phyloP scores from a whole-genome alignment of 2,329 filamentous ascomycete species.

The Trichoderma sp. region DNA sequence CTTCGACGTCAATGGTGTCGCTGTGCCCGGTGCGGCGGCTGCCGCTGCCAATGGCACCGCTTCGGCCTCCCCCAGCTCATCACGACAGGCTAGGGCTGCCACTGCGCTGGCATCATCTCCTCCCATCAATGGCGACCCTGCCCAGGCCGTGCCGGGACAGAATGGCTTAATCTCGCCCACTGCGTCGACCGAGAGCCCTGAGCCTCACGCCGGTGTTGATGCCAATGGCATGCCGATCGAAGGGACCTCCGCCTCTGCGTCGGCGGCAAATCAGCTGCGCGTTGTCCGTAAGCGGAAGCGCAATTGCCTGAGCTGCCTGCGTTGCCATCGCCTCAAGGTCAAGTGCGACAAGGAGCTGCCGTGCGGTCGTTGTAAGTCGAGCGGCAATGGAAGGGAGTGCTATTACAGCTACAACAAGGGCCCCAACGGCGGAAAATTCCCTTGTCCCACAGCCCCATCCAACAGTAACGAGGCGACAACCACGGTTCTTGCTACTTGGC shows the following conservation, averaged over 20 bases:
- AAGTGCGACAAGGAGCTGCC: conserved; percentile 39
- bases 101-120: neutral
- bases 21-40: conserved; percentile 20
- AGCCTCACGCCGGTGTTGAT: conserved; percentile 22
- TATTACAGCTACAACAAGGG: conserved; percentile 39
- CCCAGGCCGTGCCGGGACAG: neutral
- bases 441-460: conserved; percentile 29
- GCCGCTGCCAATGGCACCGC: conserved; percentile 7
- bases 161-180: conserved; percentile 32
- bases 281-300: conserved; percentile 36
- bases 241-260: neutral
- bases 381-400: conserved; percentile 35
- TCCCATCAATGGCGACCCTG: neutral
- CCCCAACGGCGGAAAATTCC: conserved; percentile 35
- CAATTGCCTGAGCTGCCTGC: conserved; percentile 36
- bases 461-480: conserved; percentile 27
- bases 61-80: neutral
- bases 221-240: conserved; percentile 15
- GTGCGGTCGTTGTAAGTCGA: conserved; percentile 35
- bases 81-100: conserved; percentile 1
- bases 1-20: conserved; percentile 27
- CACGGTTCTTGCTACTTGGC: conserved; percentile 32
- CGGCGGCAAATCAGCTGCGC: conserved; percentile 22
- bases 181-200: conserved; percentile 30
- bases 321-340: conserved; percentile 38